Percentiles rank a stretch among this genome's conserved stretches.
Evolutionary conservation across 352 stramenopile species (phyloP).

Genomic region (Globisporangium uncinulatum): DNA sequence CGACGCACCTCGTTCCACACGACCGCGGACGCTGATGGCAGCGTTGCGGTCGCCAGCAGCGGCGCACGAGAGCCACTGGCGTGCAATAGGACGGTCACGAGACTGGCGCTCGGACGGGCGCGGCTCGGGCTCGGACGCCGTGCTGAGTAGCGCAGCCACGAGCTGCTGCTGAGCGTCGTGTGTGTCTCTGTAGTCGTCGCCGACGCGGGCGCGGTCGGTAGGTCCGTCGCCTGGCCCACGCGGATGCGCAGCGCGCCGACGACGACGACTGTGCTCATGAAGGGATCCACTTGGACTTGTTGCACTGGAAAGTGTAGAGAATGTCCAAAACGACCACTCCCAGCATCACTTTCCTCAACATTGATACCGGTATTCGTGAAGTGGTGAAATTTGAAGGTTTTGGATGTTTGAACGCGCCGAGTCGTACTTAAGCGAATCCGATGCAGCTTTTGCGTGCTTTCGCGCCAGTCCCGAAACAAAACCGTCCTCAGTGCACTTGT

Average conservation of each 20-base stretch:
- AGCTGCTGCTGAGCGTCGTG: constrained; percentile 13
- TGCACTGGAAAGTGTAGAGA: no score
- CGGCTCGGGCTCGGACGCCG: constrained; percentile 13
- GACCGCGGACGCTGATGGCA: constrained; percentile 28
- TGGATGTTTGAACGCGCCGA: no score
- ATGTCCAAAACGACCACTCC: no score
- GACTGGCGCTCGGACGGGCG: constrained; percentile 22
- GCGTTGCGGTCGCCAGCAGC: constrained; percentile 39
- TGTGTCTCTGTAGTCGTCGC: not conserved
- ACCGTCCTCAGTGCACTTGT: no score
- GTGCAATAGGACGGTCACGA: constrained; percentile 46
- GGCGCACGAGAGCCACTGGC: constrained; percentile 13
- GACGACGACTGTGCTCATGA: not conserved
- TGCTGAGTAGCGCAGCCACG: constrained; percentile 43
- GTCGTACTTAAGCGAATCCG: no score
- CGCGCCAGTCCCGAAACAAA: no score
- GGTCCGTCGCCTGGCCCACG: constrained; percentile 49
- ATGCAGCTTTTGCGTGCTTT: no score
- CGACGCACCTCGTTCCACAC: constrained; percentile 44
- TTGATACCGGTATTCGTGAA: no score
- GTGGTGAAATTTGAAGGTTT: no score
- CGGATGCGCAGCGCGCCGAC: constrained; percentile 51
- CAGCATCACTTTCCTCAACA: not conserved
- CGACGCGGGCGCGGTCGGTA: constrained; percentile 23
- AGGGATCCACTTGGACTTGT: no score